These are phyloP conservation scores for Fraxinus latifolia DNA, from an alignment of 305 asterid genomes.

Conservation along the genomic window DNA sequence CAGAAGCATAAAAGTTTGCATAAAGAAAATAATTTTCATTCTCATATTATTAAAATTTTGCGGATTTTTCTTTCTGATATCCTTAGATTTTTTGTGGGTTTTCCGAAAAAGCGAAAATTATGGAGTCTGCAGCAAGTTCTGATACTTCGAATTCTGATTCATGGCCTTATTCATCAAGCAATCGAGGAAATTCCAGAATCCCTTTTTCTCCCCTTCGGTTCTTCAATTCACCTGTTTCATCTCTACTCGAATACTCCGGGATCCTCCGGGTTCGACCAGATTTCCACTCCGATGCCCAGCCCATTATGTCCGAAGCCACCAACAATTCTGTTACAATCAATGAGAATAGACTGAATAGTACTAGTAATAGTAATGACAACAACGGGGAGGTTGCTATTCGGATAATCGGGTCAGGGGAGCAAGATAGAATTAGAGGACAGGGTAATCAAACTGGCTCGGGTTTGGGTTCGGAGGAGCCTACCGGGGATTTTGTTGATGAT, in stretches of 20 bases:
- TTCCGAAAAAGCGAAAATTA: neutral
- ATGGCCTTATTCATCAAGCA: constrained; percentile 27
- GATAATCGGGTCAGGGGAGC: constrained; percentile 47
- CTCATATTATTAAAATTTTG: neutral
- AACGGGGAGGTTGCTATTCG: constrained; percentile 65
- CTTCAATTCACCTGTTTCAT: constrained; percentile 52
- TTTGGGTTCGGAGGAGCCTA: constrained; percentile 24
- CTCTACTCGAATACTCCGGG: constrained; percentile 63
- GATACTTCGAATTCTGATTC: constrained; percentile 28
- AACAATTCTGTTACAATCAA: constrained; percentile 19
- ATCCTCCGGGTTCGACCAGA: constrained; percentile 48
- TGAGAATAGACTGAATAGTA: constrained; percentile 14
- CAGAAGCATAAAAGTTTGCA: neutral
- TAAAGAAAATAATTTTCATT: constrained; percentile 3
- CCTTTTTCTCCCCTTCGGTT: constrained; percentile 43
- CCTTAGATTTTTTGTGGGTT: neutral
- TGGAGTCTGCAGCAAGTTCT: neutral
- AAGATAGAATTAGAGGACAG: constrained; percentile 32
- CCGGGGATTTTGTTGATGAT: constrained; percentile 26
- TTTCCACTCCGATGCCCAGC: constrained; percentile 39
- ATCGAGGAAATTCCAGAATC: constrained; percentile 22
- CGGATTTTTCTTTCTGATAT: neutral
- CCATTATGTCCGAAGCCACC: constrained; percentile 28
- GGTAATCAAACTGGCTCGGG: constrained; percentile 23
- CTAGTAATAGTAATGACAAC: constrained; percentile 10